Conservation (phyloP, 2,329 filamentous ascomycete genomes). For the Pseudocercospora vitis region DNA sequence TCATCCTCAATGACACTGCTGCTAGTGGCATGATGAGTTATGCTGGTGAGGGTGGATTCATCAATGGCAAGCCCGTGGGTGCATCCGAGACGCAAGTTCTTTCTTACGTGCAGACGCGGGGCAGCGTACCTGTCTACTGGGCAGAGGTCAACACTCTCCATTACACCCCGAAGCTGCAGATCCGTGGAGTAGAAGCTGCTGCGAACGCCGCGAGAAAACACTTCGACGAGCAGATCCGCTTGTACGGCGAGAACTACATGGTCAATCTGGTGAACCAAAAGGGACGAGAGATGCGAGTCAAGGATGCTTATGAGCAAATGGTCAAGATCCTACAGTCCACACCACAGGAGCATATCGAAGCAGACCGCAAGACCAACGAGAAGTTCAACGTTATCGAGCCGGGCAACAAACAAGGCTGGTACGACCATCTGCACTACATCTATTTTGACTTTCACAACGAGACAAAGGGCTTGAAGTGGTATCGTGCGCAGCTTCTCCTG, state of each 20-base stretch:
- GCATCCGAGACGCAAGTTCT: slow-evolving; percentile 82
- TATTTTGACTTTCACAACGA: slow-evolving; percentile 99
- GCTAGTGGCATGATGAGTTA: slow-evolving; percentile 74
- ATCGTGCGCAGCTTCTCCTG: slow-evolving; percentile 82
- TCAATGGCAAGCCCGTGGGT: slow-evolving; percentile 67
- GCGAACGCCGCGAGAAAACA: slow-evolving; percentile 77
- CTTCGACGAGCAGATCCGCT: slow-evolving; percentile 86
- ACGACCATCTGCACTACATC: slow-evolving; percentile 87
- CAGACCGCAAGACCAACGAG: slow-evolving; percentile 66
- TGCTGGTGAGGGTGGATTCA: slow-evolving; percentile 71
- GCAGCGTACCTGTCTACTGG: slow-evolving; percentile 95
- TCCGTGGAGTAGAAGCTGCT: slow-evolving; percentile 80
- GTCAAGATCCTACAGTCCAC: slow-evolving; percentile 72
- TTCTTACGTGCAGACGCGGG: slow-evolving; percentile 93
- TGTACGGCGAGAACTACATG: slow-evolving; percentile 96
- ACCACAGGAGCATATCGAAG: slow-evolving; percentile 64
- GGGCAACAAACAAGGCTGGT: slow-evolving; percentile 58
- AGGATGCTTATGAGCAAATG: slow-evolving; percentile 91
- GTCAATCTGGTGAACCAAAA: slow-evolving; percentile 98
- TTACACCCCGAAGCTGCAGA: slow-evolving; percentile 87
- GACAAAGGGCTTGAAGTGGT: slow-evolving; percentile 92
- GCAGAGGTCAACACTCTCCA: slow-evolving; percentile 90
- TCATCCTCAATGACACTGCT: slow-evolving; percentile 80
- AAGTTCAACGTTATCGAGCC: slow-evolving; percentile 79
- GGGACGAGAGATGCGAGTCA: slow-evolving; percentile 83